A percentile compares a stretch with the other conserved stretches of the same genome.
Evolutionary conservation across 192 early-diverging fungal genomes (phyloP).

Genomic region (Rhizophagus prolifer): DNA sequence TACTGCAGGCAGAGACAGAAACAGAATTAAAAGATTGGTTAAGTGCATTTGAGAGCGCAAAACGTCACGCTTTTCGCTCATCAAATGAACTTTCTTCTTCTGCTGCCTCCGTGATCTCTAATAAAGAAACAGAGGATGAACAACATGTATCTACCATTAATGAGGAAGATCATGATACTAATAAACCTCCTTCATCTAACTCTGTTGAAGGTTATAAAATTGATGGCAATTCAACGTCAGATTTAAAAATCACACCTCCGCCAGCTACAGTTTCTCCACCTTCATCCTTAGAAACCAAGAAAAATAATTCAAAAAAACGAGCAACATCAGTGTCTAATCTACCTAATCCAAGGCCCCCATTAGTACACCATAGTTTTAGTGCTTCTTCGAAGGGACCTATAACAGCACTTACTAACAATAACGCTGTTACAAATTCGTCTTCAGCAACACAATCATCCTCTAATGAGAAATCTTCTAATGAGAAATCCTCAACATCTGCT

Average conservation of each 20-base stretch:
- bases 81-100: constrained; percentile 38
- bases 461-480: constrained; percentile 8
- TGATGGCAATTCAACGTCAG: neutral
- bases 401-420: neutral
- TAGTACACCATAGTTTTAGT: neutral
- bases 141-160: neutral
- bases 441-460: neutral
- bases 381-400: neutral
- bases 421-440: neutral
- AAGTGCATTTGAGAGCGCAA: constrained; percentile 58
- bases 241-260: neutral
- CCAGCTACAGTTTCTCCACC: neutral
- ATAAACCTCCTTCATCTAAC: constrained; percentile 14
- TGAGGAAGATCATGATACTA: constrained; percentile 3
- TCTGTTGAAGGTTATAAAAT: constrained; percentile 24
- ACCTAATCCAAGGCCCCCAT: neutral
- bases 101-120: constrained; percentile 27
- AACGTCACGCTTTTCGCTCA: constrained; percentile 38
- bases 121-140: constrained; percentile 27
- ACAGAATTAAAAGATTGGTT: constrained; percentile 71
- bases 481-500: neutral
- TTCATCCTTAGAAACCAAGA: neutral
- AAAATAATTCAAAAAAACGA: neutral
- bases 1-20: constrained; percentile 69
- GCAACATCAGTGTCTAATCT: neutral